Percentiles rank a stretch among this genome's conserved stretches.
Conservation (phyloP, 768 basidiomycete species). For the Royoungia palumana region DNA sequence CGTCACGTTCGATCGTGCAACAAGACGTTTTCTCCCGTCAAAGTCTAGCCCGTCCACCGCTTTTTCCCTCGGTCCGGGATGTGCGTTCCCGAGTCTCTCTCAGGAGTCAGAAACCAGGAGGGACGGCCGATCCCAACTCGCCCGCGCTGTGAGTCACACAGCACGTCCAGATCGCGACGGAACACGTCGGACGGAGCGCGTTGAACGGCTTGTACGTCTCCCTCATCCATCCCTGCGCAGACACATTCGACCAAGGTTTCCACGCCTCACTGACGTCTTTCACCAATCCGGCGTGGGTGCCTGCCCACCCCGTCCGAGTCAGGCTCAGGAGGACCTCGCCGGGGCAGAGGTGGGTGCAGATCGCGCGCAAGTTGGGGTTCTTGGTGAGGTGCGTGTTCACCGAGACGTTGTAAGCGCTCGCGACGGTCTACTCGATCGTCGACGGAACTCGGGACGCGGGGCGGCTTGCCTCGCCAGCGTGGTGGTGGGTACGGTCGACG, state of each 20-base stretch:
- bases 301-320: conserved; percentile 44
- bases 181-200: conserved; percentile 46
- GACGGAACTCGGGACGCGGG: too few species aligned
- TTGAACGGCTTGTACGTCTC: conserved; percentile 51
- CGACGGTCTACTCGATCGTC: too few species aligned
- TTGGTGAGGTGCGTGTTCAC: too few species aligned
- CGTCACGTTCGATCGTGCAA: too few species aligned
- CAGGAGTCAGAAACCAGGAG: conserved; percentile 28
- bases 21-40: too few species aligned
- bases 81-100: conserved; percentile 22
- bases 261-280: conserved; percentile 46
- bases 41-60: background rate
- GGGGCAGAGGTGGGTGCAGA: too few species aligned
- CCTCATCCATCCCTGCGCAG: conserved; percentile 42
- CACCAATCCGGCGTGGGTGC: conserved; percentile 64
- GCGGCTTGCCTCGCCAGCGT: too few species aligned
- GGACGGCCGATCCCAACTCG: conserved; percentile 52
- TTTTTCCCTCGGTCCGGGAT: conserved; percentile 17
- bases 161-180: conserved; percentile 46
- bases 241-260: conserved; percentile 53
- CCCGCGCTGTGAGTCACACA: conserved; percentile 62
- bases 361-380: too few species aligned
- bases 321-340: conserved; percentile 4
- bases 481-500: too few species aligned
- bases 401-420: too few species aligned